Evolutionary conservation across 2,329 filamentous ascomycete genomes (phyloP).

Genomic region (Aspergillus sp.): DNA sequence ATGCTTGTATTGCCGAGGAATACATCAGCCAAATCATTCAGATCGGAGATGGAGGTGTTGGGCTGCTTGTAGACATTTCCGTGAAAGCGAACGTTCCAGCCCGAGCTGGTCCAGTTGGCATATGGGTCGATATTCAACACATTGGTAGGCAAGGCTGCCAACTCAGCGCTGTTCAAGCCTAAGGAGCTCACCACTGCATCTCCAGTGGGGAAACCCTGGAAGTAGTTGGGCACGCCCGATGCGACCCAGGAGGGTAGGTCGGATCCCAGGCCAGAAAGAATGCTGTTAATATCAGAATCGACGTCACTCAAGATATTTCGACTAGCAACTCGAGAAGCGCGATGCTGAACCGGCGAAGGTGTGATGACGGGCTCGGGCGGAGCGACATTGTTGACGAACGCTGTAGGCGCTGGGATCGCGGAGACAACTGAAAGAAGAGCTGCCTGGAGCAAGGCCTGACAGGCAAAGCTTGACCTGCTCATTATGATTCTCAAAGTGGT

Average conservation of each 20-base stretch:
- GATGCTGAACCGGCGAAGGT: background rate
- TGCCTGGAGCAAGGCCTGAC: background rate
- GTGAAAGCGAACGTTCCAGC: conserved; percentile 6
- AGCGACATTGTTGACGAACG: background rate
- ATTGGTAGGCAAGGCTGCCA: conserved; percentile 4
- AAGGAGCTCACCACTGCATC: conserved; percentile 1
- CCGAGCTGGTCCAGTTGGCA: conserved; percentile 4
- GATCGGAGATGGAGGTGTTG: conserved; percentile 6
- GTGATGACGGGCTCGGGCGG: conserved; percentile 1
- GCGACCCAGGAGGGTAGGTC: conserved; percentile 3
- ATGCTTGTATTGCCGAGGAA: conserved; percentile 4
- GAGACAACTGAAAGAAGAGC: conserved; percentile 1
- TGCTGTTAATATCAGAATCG: background rate
- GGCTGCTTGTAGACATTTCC: conserved; percentile 5
- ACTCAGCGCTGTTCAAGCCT: conserved; percentile 1
- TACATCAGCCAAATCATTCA: background rate
- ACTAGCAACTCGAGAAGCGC: background rate
- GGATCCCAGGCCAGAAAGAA: conserved; percentile 2
- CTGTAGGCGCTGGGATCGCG: background rate
- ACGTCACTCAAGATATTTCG: conserved; percentile 1
- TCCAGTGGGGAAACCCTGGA: conserved; percentile 2
- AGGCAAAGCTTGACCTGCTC: background rate
- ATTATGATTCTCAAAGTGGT: background rate
- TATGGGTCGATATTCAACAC: conserved; percentile 3
- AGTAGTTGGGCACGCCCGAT: conserved; percentile 4